Evolutionary conservation across 441 rosid species (phyloP), one percentile per base, ranked within the genome.

Genomic region (Gossypium gossypioides): DNA sequence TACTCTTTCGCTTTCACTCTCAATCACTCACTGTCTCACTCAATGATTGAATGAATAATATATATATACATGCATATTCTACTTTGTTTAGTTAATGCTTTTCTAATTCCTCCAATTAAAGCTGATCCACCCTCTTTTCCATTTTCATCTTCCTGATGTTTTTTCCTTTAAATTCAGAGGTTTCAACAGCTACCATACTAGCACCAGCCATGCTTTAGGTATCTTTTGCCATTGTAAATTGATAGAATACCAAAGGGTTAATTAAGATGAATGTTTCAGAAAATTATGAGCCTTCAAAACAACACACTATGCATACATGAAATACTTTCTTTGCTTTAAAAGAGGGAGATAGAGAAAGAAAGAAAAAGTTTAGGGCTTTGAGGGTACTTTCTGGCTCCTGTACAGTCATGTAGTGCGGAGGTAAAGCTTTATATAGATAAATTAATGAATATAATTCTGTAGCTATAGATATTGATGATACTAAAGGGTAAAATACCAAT

Each of bases 361-460:
- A 44, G 51, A 2, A 0, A 56, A 25, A 55, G 59, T 25, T 24
- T 27, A 5, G 21, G 40, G 40, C 40, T 1, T n/a, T 27, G 65
- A 6, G 40, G 40, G 54, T 64, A 42, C 32, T 65, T 22, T 46
- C 56, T 6, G 56, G 37, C 13, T 65, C 8, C 65, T 60, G 21
- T 8, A 3, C 21, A 0, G 7, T 57, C 66, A 32, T 32, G 66
- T 42, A 1, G 7, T 61, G 66, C 25, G 13, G 56, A 44, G 56
- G 56, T 37, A 22, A 65, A 46, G 55, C 54, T 44, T 65, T 44
- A 13, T 65, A 44, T n/a, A 21, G 56, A 65, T 65, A 65, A 65
- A 65, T 44, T 12, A 1, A 65, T 65, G 55, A 44, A 44, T 22
- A 40, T 19, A 37, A 19, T 22, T 13, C n/a, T 22, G 19, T 63